Percentiles rank a stretch among this genome's conserved stretches.
Conservation (phyloP, 2,329 filamentous ascomycete species). For the Blastomyces gilchristii region DNA sequence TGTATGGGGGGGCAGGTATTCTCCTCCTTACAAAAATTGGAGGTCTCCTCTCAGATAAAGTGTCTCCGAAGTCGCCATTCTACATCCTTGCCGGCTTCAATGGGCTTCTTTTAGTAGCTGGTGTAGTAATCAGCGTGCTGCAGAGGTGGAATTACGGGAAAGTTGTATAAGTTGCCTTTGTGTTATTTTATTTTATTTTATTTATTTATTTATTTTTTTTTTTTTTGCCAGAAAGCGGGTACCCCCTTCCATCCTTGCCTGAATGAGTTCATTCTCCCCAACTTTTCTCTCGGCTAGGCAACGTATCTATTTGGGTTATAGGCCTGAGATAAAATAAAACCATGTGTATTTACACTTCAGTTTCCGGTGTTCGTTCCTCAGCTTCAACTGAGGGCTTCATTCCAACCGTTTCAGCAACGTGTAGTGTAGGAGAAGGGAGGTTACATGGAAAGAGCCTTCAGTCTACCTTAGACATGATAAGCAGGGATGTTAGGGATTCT, state of each 20-base stretch:
- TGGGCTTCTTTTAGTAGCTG: slow-evolving; percentile 49
- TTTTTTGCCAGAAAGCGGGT: background rate
- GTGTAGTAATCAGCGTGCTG: slow-evolving; percentile 17
- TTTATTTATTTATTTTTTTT: too few species aligned
- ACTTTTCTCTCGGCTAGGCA: background rate
- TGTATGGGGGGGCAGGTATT: slow-evolving; percentile 83
- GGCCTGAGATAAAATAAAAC: background rate
- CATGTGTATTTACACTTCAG: background rate
- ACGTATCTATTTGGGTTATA: background rate
- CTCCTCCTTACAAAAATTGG: slow-evolving; percentile 84
- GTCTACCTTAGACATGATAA: background rate
- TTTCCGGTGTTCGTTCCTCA: background rate
- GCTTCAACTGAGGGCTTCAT: background rate
- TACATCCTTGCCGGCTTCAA: slow-evolving; percentile 93
- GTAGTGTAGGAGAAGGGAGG: background rate
- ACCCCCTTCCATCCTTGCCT: background rate
- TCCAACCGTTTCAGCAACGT: background rate
- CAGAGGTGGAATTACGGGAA: slow-evolving; percentile 6
- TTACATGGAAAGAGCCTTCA: background rate
- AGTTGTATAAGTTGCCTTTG: background rate
- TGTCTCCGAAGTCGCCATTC: slow-evolving; percentile 70
- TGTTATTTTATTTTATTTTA: background rate
- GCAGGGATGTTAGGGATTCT: too few species aligned
- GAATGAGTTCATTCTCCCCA: background rate
- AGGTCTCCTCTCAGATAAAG: slow-evolving; percentile 70